A percentile compares a stretch with the other conserved stretches of the same genome.
Conservation (phyloP, 2,329 filamentous ascomycete genomes). For the Grosmannia huntii region DNA sequence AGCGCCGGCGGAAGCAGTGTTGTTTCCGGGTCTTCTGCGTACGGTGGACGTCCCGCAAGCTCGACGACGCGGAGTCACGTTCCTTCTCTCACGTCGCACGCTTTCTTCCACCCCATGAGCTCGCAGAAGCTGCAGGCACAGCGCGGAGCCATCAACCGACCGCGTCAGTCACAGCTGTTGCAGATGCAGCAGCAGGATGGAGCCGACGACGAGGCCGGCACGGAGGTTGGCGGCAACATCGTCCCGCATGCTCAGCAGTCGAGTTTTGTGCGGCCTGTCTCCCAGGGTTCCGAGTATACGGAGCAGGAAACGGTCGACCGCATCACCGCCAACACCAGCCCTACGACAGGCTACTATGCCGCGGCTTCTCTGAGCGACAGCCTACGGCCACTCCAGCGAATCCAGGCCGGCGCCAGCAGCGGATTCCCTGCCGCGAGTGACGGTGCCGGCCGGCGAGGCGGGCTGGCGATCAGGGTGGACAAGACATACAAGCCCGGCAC, state of each 20-base stretch:
- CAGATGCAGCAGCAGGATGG: background rate
- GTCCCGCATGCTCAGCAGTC: background rate
- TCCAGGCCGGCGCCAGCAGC: conserved; percentile 18
- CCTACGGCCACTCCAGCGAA: conserved; percentile 55
- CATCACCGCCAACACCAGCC: conserved; percentile 61
- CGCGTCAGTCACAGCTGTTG: conserved; percentile 15
- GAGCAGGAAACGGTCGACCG: conserved; percentile 60
- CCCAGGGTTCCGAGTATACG: conserved; percentile 69
- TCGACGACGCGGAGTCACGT: conserved; percentile 75
- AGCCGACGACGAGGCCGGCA: background rate
- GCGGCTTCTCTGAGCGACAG: conserved; percentile 61
- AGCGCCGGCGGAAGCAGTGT: conserved; percentile 26
- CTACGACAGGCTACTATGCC: conserved; percentile 45
- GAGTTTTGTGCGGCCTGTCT: conserved; percentile 43
- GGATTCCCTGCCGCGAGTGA: background rate
- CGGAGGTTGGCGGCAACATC: background rate
- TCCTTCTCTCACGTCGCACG: conserved; percentile 74
- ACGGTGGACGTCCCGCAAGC: conserved; percentile 46
- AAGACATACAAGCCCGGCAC: conserved; percentile 40
- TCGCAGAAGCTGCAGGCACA: conserved; percentile 90
- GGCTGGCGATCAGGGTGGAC: conserved; percentile 45
- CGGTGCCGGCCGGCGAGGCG: conserved; percentile 10
- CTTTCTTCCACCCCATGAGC: conserved; percentile 94
- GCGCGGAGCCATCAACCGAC: conserved; percentile 42
- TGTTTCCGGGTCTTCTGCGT: conserved; percentile 25